A percentile compares a stretch with the other conserved stretches of the same genome.
phyloP scores from a whole-genome alignment of 2,329 filamentous ascomycete species.

The Rhinocladiella mackenziei region DNA sequence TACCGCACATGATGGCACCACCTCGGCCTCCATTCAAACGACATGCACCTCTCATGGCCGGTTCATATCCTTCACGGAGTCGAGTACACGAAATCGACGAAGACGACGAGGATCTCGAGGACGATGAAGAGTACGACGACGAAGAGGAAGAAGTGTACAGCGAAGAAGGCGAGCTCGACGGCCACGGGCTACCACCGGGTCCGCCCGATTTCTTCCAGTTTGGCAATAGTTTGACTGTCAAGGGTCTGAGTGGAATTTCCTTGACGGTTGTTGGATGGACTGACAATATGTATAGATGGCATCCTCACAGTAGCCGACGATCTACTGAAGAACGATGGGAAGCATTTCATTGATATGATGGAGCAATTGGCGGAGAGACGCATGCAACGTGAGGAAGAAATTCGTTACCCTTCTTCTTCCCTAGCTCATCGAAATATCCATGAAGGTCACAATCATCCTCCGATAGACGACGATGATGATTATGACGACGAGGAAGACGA shows the following conservation, averaged over 20 bases:
- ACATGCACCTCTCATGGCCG: slow-evolving; percentile 42
- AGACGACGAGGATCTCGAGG: slow-evolving; percentile 55
- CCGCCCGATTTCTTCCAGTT: slow-evolving; percentile 93
- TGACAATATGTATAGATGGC: slow-evolving; percentile 58
- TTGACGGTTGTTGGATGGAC: not conserved
- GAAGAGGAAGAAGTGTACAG: slow-evolving; percentile 67
- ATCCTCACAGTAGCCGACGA: slow-evolving; percentile 99
- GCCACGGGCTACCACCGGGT: slow-evolving; percentile 61
- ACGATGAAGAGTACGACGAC: slow-evolving; percentile 50
- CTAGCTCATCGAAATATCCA: slow-evolving; percentile 56
- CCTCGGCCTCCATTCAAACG: slow-evolving; percentile 50
- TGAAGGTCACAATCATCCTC: slow-evolving; percentile 69
- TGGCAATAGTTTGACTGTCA: slow-evolving; percentile 93
- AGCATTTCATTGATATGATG: slow-evolving; percentile 99
- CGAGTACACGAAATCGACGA: slow-evolving; percentile 59
- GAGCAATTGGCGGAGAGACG: slow-evolving; percentile 95
- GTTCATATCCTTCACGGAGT: slow-evolving; percentile 57
- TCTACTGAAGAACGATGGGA: slow-evolving; percentile 95
- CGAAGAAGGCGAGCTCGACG: slow-evolving; percentile 59
- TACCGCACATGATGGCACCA: slow-evolving; percentile 64
- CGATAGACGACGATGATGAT: slow-evolving; percentile 70
- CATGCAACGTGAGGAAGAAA: slow-evolving; percentile 95
- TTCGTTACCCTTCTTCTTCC: slow-evolving; percentile 62
- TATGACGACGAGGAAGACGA: slow-evolving; percentile 76
- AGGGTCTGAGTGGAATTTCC: slow-evolving; percentile 54